Evolutionary conservation across 2,329 filamentous ascomycete genomes (phyloP), one percentile per base, ranked within the genome.

Genomic region (Sporothrix luriei): DNA sequence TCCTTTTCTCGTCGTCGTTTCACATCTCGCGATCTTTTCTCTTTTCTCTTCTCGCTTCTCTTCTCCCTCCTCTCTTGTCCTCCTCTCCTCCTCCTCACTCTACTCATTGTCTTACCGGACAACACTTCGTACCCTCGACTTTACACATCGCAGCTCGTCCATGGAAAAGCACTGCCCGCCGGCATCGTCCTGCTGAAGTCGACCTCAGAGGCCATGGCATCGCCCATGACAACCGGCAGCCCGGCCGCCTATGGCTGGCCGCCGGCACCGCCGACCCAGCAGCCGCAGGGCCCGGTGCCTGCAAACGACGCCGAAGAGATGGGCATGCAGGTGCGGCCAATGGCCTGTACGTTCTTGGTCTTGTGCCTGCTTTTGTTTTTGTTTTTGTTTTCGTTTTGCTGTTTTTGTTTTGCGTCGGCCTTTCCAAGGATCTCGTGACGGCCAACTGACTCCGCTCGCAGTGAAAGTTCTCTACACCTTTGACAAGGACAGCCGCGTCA

Each of bases 401-500:
- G 24, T 11, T 16, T 38, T 74, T 29, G 21, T 38, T 40, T 7
- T 29, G 48, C 61, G 4, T 16, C n/a, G 13, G 16, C 13, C 40
- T 16, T 16, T 24, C 16, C 14, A n/a, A 49, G 19, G 3, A 52
- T 62, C 24, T 24, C 48, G 65, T 57, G 40, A 13, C 2, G 11
- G 40, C 9, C 55, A 7, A 29, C 59, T 73, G 70, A 74, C 66
- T 48, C 71, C 29, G 11, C 68, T 49, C 74, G 54, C 79, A 97
- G 94, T 98, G 80, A 98, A 98, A 84, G 91, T 98, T 65, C 89
- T 97, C 72, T 99, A 98, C 81, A 97, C 93, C 43, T 97, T 98
- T 81, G 94, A 98, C 79, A 89, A 90, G 77, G 90, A 94, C 74
- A 90, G 88, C 81, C 93, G 93, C 80, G 90, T 93, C 73, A 94